Base-by-base conservation (phyloP, 768 basidiomycete genomes). In the Lactifluus piperatus region DNA sequence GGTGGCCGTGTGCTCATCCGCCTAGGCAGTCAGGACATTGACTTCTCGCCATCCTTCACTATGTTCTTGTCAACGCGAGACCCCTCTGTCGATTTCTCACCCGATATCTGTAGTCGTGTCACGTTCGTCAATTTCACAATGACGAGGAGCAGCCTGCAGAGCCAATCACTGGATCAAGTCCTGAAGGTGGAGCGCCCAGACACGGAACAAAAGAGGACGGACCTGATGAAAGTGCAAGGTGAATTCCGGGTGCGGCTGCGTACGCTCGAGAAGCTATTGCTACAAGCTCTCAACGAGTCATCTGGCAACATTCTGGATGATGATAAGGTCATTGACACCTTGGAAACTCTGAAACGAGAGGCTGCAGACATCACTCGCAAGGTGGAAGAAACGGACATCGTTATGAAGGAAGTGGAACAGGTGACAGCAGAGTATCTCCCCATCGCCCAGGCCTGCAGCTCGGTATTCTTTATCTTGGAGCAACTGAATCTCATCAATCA, bases 11-110 rank as follows among this genome's bases (percentile, higher is more conserved):
- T 98, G 14, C 82, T 98, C 41, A 97, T 99, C 62, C 91, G 97
- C 37, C 77, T 98, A 22, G 95, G 97, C 4, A 97, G 81, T 69
- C 97, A 99, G 75, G 97, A 99, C 65, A 97, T 99, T 71, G 97
- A 99, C 71, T 97, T 98, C 71, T 99, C 97, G 0, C 97, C 97
- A 6, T 86, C 97, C n/a, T 99, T 99, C 79, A 97, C 92, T 5
- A 94, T 99, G 92, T 99, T 99, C 83, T 79, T 99, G 45, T 91
- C 95, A 2, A 99, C 97, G 11, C 78, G 97, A 22, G 94, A 99
- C 71, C 94, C 97, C 2, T 95, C 95, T 0, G 88, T 97, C 62
- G 94, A 97, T 67, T 97, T 99, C 74, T 91, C 95, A 13, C 94
- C 97, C 3, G 97, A 99, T 71, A 94, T 99, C 66, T 98, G 95